Evolutionary conservation across 2,329 filamentous ascomycete species (phyloP).

Genomic region (Clarireedia monteithiana): DNA sequence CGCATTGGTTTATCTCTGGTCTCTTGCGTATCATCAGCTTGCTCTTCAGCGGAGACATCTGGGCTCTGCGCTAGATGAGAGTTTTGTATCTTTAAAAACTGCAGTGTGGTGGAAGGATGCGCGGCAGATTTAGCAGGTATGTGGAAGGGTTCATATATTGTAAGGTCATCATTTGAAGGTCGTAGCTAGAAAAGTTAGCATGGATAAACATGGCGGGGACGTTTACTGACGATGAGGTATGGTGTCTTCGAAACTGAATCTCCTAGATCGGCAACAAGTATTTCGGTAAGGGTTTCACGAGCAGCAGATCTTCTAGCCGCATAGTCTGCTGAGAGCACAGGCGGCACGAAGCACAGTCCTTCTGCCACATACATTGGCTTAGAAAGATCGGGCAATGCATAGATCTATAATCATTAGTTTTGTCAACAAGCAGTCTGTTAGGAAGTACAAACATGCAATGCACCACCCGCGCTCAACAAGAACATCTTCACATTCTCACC

Average conservation of each 20-base stretch:
- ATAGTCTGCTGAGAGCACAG: conserved; percentile 65
- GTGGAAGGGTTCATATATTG: conserved; percentile 76
- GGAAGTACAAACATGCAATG: conserved; percentile 56
- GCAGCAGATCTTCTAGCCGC: conserved; percentile 60
- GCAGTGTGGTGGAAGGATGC: conserved; percentile 40
- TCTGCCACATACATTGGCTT: conserved; percentile 68
- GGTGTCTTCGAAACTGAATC: conserved; percentile 63
- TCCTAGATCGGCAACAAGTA: conserved; percentile 78
- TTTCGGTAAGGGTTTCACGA: conserved; percentile 68
- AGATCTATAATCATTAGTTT: conserved; percentile 47
- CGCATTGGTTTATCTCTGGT: conserved; percentile 37
- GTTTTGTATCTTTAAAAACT: conserved; percentile 71
- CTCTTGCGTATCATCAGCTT: conserved; percentile 40
- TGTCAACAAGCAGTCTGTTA: not conserved
- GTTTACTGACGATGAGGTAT: conserved; percentile 62
- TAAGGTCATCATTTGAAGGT: conserved; percentile 72
- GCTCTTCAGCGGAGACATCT: conserved; percentile 40
- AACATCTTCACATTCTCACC: conserved; percentile 61
- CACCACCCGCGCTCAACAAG: conserved; percentile 66
- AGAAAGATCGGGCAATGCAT: conserved; percentile 64
- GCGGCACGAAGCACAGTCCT: conserved; percentile 69
- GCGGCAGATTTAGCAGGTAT: conserved; percentile 27
- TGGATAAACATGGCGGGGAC: conserved; percentile 25
- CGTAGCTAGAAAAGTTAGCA: conserved; percentile 50
- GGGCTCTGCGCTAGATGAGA: conserved; percentile 53